These are phyloP conservation scores for Curvularia lunata DNA, from an alignment of 2,329 filamentous ascomycete species.

Conservation along the genomic window DNA sequence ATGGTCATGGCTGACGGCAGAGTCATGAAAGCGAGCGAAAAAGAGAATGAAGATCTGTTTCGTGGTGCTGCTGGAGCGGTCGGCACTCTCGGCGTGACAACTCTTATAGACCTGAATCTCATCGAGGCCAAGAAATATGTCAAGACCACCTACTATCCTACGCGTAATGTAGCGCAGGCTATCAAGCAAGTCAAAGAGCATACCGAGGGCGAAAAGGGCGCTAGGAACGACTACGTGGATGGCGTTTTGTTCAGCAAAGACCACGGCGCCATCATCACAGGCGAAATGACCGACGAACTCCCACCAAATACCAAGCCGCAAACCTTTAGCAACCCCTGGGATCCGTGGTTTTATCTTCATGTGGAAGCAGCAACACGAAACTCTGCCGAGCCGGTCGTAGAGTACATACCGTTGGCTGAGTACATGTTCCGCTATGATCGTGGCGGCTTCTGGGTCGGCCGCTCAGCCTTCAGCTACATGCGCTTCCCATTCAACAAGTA, in stretches of 20 bases:
- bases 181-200: slow-evolving; percentile 50
- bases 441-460: slow-evolving; percentile 71
- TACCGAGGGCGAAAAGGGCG: slow-evolving; percentile 43
- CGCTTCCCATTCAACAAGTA: slow-evolving; percentile 67
- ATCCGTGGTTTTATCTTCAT: slow-evolving; percentile 61
- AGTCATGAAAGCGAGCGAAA: slow-evolving; percentile 61
- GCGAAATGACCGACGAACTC: slow-evolving; percentile 51
- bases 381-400: slow-evolving; percentile 48
- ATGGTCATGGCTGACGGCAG: slow-evolving; percentile 69
- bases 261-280: slow-evolving; percentile 54
- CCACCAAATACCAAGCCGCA: slow-evolving; percentile 37
- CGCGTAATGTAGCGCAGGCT: slow-evolving; percentile 51
- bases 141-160: slow-evolving; percentile 57
- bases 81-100: slow-evolving; percentile 71
- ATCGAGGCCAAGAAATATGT: slow-evolving; percentile 57
- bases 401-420: slow-evolving; percentile 67
- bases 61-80: slow-evolving; percentile 69
- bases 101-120: slow-evolving; percentile 59
- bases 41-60: slow-evolving; percentile 65
- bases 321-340: slow-evolving; percentile 53
- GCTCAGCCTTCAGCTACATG: slow-evolving; percentile 69
- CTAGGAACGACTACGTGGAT: slow-evolving; percentile 56
- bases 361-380: slow-evolving; percentile 49
- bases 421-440: slow-evolving; percentile 76
- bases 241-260: slow-evolving; percentile 57